phyloP scores from a whole-genome alignment of 805 yeast genomes.

The Lipomyces starkeyi region DNA sequence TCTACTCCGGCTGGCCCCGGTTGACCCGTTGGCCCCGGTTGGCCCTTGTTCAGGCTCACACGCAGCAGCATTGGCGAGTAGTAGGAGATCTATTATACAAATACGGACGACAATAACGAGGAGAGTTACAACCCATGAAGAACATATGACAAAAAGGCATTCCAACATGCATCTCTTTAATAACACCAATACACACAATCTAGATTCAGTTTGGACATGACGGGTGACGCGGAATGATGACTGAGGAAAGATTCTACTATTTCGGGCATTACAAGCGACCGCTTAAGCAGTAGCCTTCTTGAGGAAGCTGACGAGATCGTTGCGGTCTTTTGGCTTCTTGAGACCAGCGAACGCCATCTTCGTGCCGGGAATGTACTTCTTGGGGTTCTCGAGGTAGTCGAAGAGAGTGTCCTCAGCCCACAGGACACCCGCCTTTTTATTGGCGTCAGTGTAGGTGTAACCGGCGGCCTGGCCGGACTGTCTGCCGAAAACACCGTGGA shows the following conservation, averaged over 20 bases:
- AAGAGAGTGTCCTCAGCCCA: conserved; percentile 90
- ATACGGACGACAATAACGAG: neutral
- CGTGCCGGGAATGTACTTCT: conserved; percentile 99
- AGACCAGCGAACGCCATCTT: conserved; percentile 99
- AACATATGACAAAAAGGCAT: neutral
- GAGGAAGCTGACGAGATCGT: conserved; percentile 83
- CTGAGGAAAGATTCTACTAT: neutral
- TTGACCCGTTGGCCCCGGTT: no score
- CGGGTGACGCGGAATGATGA: neutral
- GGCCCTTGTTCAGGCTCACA: no score
- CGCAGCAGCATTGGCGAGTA: neutral
- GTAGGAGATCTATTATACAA: neutral
- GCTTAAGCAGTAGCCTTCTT: conserved; percentile 46
- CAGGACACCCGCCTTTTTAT: conserved; percentile 89
- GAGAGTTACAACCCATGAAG: neutral
- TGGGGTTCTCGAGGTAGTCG: conserved; percentile 98
- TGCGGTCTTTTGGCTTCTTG: conserved; percentile 98
- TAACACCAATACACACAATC: neutral
- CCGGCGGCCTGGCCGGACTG: conserved; percentile 90
- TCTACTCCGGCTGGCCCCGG: no score
- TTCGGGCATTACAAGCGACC: neutral
- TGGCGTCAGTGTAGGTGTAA: conserved; percentile 96
- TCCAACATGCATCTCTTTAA: neutral
- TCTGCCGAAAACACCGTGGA: conserved; percentile 94
- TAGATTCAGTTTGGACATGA: neutral